phyloP scores from a whole-genome alignment of 2,329 filamentous ascomycete genomes.

The Ascomycota sp. region DNA sequence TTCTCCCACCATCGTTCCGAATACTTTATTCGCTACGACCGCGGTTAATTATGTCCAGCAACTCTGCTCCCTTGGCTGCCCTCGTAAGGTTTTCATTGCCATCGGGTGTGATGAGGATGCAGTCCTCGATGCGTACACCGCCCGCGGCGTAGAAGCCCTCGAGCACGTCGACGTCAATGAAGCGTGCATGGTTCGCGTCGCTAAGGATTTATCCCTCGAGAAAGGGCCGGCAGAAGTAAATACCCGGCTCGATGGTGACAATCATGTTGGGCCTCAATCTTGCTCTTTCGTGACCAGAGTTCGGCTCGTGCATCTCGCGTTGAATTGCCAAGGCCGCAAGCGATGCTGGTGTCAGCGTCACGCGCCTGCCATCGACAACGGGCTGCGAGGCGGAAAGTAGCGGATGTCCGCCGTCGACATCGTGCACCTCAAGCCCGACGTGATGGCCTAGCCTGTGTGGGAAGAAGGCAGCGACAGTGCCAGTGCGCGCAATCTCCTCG shows the following conservation, averaged over 20 bases:
- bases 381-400: conserved; percentile 14
- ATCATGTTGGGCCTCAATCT: conserved; percentile 42
- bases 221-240: conserved; percentile 58
- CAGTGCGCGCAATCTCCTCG: conserved; percentile 30
- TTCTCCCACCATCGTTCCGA: no score
- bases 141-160: conserved; percentile 59
- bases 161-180: conserved; percentile 44
- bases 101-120: conserved; percentile 57
- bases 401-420: conserved; percentile 22
- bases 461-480: conserved; percentile 41
- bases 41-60: conserved; percentile 43
- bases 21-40: no score
- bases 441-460: conserved; percentile 46
- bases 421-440: conserved; percentile 44
- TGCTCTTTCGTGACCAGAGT: conserved; percentile 13
- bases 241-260: conserved; percentile 61
- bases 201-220: conserved; percentile 49
- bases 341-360: conserved; percentile 17
- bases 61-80: conserved; percentile 55
- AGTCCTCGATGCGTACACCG: conserved; percentile 84
- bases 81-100: conserved; percentile 72
- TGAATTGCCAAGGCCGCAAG: conserved; percentile 12
- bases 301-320: no score
- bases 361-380: conserved; percentile 18
- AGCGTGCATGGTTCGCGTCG: conserved; percentile 34